These are phyloP conservation scores for Sarcomyxa edulis DNA, from an alignment of 768 basidiomycete genomes.

Conservation along the genomic window DNA sequence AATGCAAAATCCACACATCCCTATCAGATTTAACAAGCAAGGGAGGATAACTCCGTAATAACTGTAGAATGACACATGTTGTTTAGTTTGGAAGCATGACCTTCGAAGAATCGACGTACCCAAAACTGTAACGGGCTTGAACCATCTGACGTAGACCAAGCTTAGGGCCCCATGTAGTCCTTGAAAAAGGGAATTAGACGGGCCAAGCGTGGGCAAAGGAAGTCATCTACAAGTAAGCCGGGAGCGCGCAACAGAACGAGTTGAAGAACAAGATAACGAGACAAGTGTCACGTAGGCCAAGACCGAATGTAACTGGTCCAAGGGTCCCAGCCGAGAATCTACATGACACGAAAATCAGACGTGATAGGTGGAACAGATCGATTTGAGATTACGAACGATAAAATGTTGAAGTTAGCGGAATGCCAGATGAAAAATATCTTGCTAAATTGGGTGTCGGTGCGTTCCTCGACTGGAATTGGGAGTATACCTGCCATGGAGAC, in stretches of 20 bases:
- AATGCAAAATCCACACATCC: conserved; percentile 54
- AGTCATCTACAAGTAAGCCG: conserved; percentile 58
- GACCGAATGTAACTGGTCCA: conserved; percentile 51
- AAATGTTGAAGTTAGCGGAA: conserved; percentile 62
- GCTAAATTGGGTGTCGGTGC: conserved; percentile 52
- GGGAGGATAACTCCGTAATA: conserved; percentile 48
- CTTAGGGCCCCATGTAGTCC: conserved; percentile 71
- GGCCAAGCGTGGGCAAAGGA: conserved; percentile 2
- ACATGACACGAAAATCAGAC: not conserved
- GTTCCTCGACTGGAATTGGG: conserved; percentile 44
- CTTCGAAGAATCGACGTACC: too few relatives aligned
- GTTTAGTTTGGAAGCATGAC: too few relatives aligned
- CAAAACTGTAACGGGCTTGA: conserved; percentile 38
- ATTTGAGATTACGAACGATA: conserved; percentile 31
- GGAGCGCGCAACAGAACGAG: conserved; percentile 43
- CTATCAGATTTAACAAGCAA: conserved; percentile 46
- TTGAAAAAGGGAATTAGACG: conserved; percentile 12
- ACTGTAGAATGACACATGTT: too few relatives aligned
- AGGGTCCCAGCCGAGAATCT: conserved; percentile 55
- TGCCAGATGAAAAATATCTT: conserved; percentile 74
- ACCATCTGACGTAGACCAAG: conserved; percentile 82
- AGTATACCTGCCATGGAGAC: conserved; percentile 28
- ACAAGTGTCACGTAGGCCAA: conserved; percentile 47
- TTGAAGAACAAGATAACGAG: conserved; percentile 41
- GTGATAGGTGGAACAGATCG: not conserved